A percentile compares a stretch with the other conserved stretches of the same genome.
Conservation (phyloP, 805 yeast genomes). For the Candida fluviatilis region DNA sequence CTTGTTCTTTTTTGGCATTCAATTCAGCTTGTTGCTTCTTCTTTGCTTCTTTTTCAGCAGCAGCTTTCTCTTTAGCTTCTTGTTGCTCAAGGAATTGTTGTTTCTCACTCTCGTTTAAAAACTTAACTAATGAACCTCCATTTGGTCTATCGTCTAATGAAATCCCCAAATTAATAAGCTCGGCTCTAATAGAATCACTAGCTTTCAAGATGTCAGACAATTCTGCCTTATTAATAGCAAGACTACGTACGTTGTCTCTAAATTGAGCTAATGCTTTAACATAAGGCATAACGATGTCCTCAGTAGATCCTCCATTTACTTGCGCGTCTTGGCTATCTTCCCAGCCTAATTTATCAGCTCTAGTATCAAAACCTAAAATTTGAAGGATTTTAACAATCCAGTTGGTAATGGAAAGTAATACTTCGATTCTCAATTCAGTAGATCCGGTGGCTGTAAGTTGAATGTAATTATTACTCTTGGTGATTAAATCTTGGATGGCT, state of each 20-base stretch:
- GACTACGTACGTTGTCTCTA: constrained; percentile 74
- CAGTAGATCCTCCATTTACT: constrained; percentile 27
- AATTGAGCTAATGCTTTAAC: constrained; percentile 72
- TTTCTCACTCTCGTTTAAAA: constrained; percentile 66
- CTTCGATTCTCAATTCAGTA: constrained; percentile 55
- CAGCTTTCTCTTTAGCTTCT: constrained; percentile 55
- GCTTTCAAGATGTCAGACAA: constrained; percentile 54
- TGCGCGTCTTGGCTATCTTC: constrained; percentile 29
- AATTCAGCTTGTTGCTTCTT: constrained; percentile 47
- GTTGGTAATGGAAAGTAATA: constrained; percentile 55
- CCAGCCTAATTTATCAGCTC: constrained; percentile 83
- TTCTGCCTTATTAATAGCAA: constrained; percentile 62
- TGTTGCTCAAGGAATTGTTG: constrained; percentile 59
- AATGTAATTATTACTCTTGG: constrained; percentile 69
- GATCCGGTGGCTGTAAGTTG: constrained; percentile 39
- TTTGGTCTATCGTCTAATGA: constrained; percentile 84
- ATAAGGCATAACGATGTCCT: constrained; percentile 75
- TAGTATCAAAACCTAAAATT: constrained; percentile 71
- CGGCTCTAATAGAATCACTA: constrained; percentile 70
- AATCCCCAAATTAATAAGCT: constrained; percentile 70
- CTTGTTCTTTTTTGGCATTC: constrained; percentile 60
- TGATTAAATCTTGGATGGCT: constrained; percentile 61
- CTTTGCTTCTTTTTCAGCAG: constrained; percentile 55
- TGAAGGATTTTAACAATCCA: constrained; percentile 70
- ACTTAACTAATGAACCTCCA: constrained; percentile 80